phyloP scores from a whole-genome alignment of 2,329 filamentous ascomycete genomes.

The Niveomyces coronatus region DNA sequence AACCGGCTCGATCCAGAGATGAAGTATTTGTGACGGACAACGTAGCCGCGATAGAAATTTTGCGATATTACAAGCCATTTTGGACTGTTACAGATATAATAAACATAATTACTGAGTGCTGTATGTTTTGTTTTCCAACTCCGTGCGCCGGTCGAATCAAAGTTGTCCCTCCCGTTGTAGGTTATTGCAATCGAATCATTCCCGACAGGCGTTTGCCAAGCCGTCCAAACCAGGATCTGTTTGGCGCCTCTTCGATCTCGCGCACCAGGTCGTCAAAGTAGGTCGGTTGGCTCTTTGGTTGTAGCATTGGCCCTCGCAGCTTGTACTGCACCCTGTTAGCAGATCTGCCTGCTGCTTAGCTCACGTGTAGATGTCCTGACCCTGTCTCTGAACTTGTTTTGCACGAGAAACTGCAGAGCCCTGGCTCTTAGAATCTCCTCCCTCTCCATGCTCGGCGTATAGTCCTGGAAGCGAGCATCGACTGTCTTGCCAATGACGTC shows the following conservation, averaged over 20 bases:
- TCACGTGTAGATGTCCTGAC: constrained; percentile 27
- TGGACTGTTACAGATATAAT: constrained; percentile 9
- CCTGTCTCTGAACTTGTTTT: constrained; percentile 47
- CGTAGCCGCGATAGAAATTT: background rate
- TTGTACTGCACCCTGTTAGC: constrained; percentile 21
- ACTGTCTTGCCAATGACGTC: constrained; percentile 36
- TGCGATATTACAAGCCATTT: background rate
- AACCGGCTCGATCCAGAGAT: constrained; percentile 70
- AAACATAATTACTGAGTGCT: constrained; percentile 4
- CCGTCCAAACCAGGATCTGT: constrained; percentile 41
- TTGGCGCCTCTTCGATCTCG: constrained; percentile 54
- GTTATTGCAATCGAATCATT: constrained; percentile 46
- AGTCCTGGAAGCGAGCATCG: constrained; percentile 23
- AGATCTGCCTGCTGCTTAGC: background rate
- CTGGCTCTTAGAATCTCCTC: constrained; percentile 47
- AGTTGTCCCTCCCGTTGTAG: background rate
- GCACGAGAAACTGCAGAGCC: constrained; percentile 47
- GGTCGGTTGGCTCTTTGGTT: constrained; percentile 51
- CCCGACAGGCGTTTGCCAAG: constrained; percentile 46
- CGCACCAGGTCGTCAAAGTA: constrained; percentile 51
- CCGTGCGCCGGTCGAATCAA: constrained; percentile 1
- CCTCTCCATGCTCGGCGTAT: constrained; percentile 29
- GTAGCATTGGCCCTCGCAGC: constrained; percentile 38
- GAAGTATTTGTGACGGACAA: constrained; percentile 56
- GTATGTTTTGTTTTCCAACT: background rate